Base-by-base conservation (phyloP, 2,329 filamentous ascomycete genomes). In the Fusarium guadeloupense region DNA sequence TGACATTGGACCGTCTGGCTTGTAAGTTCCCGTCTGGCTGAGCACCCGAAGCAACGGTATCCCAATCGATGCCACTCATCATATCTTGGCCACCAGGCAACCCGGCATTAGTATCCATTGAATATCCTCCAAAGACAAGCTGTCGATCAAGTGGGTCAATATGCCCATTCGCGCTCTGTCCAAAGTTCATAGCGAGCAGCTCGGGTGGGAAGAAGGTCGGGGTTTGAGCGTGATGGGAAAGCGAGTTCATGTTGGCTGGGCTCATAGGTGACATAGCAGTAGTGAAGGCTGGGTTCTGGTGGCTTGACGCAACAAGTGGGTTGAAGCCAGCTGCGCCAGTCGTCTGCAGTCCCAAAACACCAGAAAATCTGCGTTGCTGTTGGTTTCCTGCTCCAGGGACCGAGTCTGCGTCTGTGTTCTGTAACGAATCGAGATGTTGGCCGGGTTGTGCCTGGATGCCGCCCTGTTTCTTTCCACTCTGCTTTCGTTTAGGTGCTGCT, bases 61-160 rank as follows among this genome's bases (percentile, higher is more conserved):
- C 76, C 82, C 82, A 84, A 42, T 71, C 74, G 33, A 80, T 66
- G 4, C 74, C 74, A 6, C 80, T 78, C 67, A 83, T 76, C 41
- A 79, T 67, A 7, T 74, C 74, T 20, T 79, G 75, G 1, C 73
- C 71, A 4, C 71, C 70, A 34, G 69, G 68, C 43, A 80, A 37
- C 6, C 64, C 77, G 9, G 74, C 72, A 8, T 73, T 74, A 2
- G 78, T 72, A 33, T 84, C 81, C 64, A 72, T 87, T 76, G 67
- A 85, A 69, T 93, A 94, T 2, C 88, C 89, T 31, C 87, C 88
- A 60, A 92, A 91, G 2, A 92, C 88, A 61, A 93, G 85, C 69
- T 92, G 89, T 4, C 89, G 83, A 67, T 93, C 90, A 13, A 94
- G 83, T 57, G 91, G 87, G 9, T 89, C 87, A 21, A 92, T 77